These are phyloP conservation scores for Kwoniella mangroviensis DNA, from an alignment of 768 basidiomycete species.

Conservation along the genomic window DNA sequence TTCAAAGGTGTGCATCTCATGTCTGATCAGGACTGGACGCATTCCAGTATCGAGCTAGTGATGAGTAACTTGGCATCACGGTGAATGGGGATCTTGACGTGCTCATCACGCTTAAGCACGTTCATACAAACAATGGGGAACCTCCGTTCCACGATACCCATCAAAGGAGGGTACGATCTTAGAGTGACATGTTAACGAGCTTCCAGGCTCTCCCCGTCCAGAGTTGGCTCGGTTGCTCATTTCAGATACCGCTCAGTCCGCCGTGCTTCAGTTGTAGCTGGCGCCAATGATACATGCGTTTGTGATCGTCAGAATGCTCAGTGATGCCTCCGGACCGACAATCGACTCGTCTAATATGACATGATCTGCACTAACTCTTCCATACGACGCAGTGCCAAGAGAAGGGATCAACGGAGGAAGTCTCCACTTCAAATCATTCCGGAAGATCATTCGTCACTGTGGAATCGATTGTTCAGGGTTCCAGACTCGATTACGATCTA, in stretches of 20 bases:
- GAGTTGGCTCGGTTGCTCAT: not conserved
- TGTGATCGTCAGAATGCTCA: no score
- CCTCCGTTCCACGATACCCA: not conserved
- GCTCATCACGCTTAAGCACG: not conserved
- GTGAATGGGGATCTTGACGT: no score
- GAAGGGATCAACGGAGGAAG: no score
- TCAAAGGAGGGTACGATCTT: not conserved
- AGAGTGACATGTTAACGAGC: not conserved
- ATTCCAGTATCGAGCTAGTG: no score
- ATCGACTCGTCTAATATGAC: no score
- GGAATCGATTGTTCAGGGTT: not conserved
- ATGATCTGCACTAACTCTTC: no score
- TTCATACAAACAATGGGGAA: not conserved
- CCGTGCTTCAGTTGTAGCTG: not conserved
- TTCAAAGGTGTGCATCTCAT: not conserved
- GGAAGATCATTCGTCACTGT: not conserved
- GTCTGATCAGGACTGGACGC: not conserved
- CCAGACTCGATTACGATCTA: not conserved
- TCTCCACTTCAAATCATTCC: not conserved
- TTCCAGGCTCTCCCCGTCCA: not conserved
- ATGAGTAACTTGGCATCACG: no score
- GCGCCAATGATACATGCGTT: no score
- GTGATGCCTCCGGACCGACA: no score
- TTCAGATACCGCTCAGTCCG: not conserved
- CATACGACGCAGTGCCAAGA: no score